A percentile compares a stretch with the other conserved stretches of the same genome.
Conservation (phyloP, 1,284 basidiomycete genomes). For the Fistulina hepatica region DNA sequence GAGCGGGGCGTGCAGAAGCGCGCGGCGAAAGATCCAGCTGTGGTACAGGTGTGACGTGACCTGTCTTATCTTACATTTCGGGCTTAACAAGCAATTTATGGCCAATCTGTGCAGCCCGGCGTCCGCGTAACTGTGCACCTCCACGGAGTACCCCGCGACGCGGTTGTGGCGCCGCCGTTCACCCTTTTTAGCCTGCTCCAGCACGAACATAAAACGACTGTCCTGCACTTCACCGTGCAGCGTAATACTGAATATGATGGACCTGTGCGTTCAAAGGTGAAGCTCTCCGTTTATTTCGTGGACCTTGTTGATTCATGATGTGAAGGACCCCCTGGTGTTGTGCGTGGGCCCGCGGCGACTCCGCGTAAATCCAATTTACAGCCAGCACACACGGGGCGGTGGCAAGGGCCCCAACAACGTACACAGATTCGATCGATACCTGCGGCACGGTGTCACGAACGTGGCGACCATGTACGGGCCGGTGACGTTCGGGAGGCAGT, state of each 20-base stretch:
- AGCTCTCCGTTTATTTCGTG: constrained; percentile 8
- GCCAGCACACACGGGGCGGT: constrained; percentile 84
- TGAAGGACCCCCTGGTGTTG: constrained; percentile 77
- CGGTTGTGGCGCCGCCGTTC: constrained; percentile 39
- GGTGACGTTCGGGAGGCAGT: constrained; percentile 79
- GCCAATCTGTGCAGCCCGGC: constrained; percentile 49
- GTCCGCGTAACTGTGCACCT: constrained; percentile 66
- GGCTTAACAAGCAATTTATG: constrained; percentile 6
- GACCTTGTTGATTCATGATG: constrained; percentile 1
- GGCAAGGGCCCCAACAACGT: constrained; percentile 91
- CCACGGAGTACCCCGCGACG: constrained; percentile 58
- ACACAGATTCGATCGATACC: constrained; percentile 93
- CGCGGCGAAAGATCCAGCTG: constrained; percentile 45
- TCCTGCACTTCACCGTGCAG: constrained; percentile 88
- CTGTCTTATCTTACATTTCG: neutral
- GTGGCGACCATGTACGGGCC: constrained; percentile 88
- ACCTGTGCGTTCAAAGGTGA: constrained; percentile 83
- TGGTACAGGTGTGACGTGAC: constrained; percentile 46
- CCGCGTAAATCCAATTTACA: constrained; percentile 80
- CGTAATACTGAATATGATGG: constrained; percentile 92
- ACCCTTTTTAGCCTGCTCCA: constrained; percentile 79
- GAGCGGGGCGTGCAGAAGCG: constrained; percentile 64
- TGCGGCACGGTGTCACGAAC: constrained; percentile 71
- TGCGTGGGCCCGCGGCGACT: constrained; percentile 86
- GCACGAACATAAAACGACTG: constrained; percentile 95